Conservation (phyloP, 768 basidiomycete genomes). For the button mushroom (Agaricus bisporus) region DNA sequence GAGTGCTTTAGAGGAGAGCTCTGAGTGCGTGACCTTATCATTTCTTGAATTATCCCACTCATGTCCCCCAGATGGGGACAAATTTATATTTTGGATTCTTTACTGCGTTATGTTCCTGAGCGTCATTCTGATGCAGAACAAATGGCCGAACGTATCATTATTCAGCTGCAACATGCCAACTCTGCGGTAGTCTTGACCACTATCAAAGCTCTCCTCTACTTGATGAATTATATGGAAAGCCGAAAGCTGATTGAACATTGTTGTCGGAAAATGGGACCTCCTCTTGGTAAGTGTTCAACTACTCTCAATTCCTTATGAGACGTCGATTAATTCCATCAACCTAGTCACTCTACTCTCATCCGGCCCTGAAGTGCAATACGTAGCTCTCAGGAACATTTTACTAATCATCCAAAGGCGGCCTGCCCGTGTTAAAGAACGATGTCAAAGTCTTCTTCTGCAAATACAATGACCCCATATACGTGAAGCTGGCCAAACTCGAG, state of each 20-base stretch:
- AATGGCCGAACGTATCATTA: conserved; percentile 91
- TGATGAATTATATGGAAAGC: conserved; percentile 99
- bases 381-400: conserved; percentile 92
- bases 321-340: neutral
- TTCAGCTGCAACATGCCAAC: conserved; percentile 96
- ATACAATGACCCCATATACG: conserved; percentile 99
- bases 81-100: conserved; percentile 93
- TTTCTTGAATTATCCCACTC: conserved; percentile 12
- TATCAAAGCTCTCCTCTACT: conserved; percentile 89
- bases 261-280: conserved; percentile 98
- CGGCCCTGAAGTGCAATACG: conserved; percentile 98
- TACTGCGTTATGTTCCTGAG: conserved; percentile 92
- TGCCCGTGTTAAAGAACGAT: conserved; percentile 87
- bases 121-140: conserved; percentile 82
- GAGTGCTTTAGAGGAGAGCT: conserved; percentile 89
- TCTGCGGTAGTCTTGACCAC: conserved; percentile 99
- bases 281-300: conserved; percentile 56
- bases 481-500: conserved; percentile 96
- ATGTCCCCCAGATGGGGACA: conserved; percentile 81
- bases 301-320: neutral
- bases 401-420: conserved; percentile 96
- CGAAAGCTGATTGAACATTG: conserved; percentile 79
- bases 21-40: conserved; percentile 64
- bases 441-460: conserved; percentile 99
- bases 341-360: conserved; percentile 92